Percentiles rank a stretch among this genome's conserved stretches.
Evolutionary conservation across 2,329 filamentous ascomycete species (phyloP).

Genomic region (Madurella mycetomatis): DNA sequence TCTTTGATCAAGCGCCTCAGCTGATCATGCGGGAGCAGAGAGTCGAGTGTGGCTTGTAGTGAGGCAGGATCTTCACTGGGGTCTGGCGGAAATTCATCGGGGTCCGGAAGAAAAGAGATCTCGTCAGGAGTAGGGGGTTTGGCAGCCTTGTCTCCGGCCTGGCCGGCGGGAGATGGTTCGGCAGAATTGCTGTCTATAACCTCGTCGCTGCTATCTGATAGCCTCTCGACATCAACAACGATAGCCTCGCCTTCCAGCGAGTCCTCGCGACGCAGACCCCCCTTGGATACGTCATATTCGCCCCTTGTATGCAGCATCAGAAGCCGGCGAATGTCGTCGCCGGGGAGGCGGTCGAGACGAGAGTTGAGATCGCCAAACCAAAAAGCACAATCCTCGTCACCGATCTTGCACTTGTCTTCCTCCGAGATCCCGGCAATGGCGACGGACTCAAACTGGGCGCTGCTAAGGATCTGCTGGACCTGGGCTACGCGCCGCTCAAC

Average conservation of each 20-base stretch:
- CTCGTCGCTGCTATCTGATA: conserved; percentile 44
- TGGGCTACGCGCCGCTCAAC: conserved; percentile 90
- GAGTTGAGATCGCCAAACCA: conserved; percentile 98
- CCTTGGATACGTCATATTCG: conserved; percentile 60
- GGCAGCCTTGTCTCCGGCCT: neutral
- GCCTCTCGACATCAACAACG: conserved; percentile 45
- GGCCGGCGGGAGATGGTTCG: conserved; percentile 24
- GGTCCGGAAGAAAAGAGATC: conserved; percentile 50
- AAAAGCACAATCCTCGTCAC: conserved; percentile 89
- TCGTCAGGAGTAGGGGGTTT: conserved; percentile 33
- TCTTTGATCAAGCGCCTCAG: conserved; percentile 67
- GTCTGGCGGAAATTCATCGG: conserved; percentile 63
- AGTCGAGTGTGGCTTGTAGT: conserved; percentile 81
- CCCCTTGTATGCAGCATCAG: conserved; percentile 78
- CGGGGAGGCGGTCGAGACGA: conserved; percentile 79
- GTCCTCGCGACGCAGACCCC: conserved; percentile 30
- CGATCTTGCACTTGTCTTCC: conserved; percentile 66
- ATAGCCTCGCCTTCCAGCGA: conserved; percentile 46
- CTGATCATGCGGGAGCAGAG: conserved; percentile 85
- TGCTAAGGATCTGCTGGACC: conserved; percentile 67
- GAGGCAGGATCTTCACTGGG: conserved; percentile 76
- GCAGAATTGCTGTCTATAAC: conserved; percentile 34
- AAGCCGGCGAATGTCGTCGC: conserved; percentile 81
- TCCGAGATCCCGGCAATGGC: conserved; percentile 59
- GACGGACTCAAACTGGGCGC: conserved; percentile 75